Percentiles rank a stretch among this genome's conserved stretches.
Evolutionary conservation across 441 rosid genomes (phyloP).

Genomic region (Mallotus japonicus): DNA sequence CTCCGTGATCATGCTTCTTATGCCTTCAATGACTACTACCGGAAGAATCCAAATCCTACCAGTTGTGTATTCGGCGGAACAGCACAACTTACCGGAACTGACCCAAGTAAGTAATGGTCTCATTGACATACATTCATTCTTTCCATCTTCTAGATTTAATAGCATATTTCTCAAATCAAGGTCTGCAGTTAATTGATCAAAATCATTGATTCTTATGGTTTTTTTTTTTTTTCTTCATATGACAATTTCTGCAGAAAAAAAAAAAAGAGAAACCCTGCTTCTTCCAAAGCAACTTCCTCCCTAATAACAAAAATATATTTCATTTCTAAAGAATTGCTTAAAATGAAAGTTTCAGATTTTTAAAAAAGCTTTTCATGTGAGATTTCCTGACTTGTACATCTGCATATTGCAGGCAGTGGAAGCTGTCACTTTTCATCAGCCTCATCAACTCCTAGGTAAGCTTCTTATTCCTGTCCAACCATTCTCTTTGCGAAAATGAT

Average conservation of each 20-base stretch:
- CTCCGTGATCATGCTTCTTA: conserved; percentile 82
- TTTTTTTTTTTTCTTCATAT: not conserved
- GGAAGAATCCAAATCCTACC: conserved; percentile 85
- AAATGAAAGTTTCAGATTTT: not conserved
- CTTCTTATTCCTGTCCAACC: conserved; percentile 20
- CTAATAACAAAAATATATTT: not conserved
- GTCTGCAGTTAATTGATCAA: no score
- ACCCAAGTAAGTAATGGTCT: conserved; percentile 79
- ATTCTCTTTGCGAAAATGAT: conserved; percentile 12
- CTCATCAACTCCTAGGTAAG: conserved; percentile 60
- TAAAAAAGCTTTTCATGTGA: not conserved
- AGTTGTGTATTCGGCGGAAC: conserved; percentile 93
- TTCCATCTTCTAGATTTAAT: not conserved
- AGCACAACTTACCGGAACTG: conserved; percentile 70
- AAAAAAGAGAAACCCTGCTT: not conserved
- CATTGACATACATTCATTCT: not conserved
- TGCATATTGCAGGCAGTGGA: conserved; percentile 63
- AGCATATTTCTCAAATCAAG: not conserved
- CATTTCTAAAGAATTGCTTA: not conserved
- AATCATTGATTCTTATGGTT: no score
- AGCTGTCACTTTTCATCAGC: conserved; percentile 66
- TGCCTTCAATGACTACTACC: conserved; percentile 94
- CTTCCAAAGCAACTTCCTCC: not conserved
- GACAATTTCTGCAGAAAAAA: not conserved
- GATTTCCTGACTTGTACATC: conserved; percentile 3